Conservation (phyloP, 2,329 filamentous ascomycete species). For the Truncatella angustata region DNA sequence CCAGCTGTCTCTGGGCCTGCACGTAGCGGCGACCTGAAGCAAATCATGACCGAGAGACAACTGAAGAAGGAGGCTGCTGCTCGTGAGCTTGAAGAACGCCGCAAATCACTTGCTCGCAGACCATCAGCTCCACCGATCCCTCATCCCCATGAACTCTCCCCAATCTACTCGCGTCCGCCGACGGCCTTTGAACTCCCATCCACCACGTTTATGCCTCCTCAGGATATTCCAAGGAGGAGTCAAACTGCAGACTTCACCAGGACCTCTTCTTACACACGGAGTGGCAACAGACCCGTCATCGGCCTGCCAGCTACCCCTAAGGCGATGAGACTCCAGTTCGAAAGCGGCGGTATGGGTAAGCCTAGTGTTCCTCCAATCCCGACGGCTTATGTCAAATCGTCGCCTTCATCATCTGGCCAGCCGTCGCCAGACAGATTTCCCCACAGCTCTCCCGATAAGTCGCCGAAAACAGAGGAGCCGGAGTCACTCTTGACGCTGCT, state of each 20-base stretch:
- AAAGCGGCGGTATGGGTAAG: conserved; percentile 48
- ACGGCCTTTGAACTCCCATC: conserved; percentile 41
- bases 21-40: conserved; percentile 52
- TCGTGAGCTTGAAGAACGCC: conserved; percentile 82
- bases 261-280: conserved; percentile 51
- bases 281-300: conserved; percentile 51
- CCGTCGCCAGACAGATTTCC: conserved; percentile 30
- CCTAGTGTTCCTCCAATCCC: conserved; percentile 58
- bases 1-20: conserved; percentile 25
- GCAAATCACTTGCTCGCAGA: conserved; percentile 77
- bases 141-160: conserved; percentile 61
- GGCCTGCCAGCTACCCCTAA: conserved; percentile 89
- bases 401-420: conserved; percentile 36
- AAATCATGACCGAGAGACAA: conserved; percentile 59
- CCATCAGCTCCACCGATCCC: conserved; percentile 79
- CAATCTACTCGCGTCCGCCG: conserved; percentile 30
- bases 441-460: conserved; percentile 26
- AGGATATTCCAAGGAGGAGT: conserved; percentile 54
- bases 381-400: conserved; percentile 41
- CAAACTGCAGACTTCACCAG: conserved; percentile 63
- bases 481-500: conserved; percentile 43
- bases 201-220: conserved; percentile 36
- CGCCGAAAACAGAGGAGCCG: conserved; percentile 26
- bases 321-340: conserved; percentile 82
- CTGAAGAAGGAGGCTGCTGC: conserved; percentile 73